Conservation (phyloP, 768 basidiomycete genomes). For the Lactarius hengduanensis region DNA sequence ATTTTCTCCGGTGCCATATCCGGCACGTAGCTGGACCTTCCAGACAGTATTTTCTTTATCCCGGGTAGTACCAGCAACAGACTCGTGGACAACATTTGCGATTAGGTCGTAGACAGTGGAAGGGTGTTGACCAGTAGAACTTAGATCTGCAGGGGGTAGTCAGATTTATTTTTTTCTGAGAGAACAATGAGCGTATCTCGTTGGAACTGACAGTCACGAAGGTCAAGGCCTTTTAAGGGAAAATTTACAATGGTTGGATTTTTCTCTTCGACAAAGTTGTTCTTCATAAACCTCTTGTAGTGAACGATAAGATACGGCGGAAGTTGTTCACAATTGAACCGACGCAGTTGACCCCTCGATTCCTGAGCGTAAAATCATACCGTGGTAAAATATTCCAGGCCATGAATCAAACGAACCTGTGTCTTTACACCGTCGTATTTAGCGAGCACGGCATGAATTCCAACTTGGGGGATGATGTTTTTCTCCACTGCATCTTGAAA, state of each 20-base stretch:
- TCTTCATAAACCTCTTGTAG: conserved; percentile 96
- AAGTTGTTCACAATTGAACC: conserved; percentile 86
- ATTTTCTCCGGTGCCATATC: conserved; percentile 70
- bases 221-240: conserved; percentile 89
- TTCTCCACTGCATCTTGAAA: conserved; percentile 97
- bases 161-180: not conserved
- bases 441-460: conserved; percentile 81
- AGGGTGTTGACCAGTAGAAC: conserved; percentile 56
- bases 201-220: conserved; percentile 75
- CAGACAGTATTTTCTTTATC: conserved; percentile 90
- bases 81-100: conserved; percentile 93
- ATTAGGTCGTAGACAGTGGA: conserved; percentile 88
- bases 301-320: conserved; percentile 93
- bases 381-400: conserved; percentile 28
- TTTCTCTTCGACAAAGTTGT: conserved; percentile 96
- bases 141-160: conserved; percentile 59
- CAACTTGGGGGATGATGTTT: conserved; percentile 98
- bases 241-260: conserved; percentile 99
- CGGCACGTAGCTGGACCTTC: conserved; percentile 85
- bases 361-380: conserved; percentile 50
- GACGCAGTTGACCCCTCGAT: conserved; percentile 76
- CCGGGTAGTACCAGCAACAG: conserved; percentile 91
- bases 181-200: not conserved
- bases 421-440: conserved; percentile 94
- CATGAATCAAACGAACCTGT: conserved; percentile 51